Evolutionary conservation across 2,329 filamentous ascomycete genomes (phyloP).

Genomic region (Metarhizium album): DNA sequence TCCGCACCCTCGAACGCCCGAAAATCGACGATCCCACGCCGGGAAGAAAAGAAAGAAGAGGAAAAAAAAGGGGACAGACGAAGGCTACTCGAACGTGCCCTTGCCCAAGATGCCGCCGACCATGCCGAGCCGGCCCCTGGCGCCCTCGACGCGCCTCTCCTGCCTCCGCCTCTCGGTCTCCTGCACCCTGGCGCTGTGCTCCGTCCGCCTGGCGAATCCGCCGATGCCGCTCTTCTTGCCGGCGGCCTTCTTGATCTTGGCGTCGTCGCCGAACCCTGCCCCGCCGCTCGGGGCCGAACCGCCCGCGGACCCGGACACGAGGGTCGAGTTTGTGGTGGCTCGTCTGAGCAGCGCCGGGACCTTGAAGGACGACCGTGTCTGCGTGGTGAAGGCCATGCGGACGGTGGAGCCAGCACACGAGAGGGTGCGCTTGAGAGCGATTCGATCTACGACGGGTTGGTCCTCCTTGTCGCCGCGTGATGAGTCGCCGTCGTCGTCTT

Average conservation of each 20-base stretch:
- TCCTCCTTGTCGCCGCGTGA: slow-evolving; percentile 40
- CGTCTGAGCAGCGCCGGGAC: slow-evolving; percentile 62
- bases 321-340: slow-evolving; percentile 54
- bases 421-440: slow-evolving; percentile 52
- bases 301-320: slow-evolving; percentile 29
- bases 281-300: slow-evolving; percentile 16
- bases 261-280: slow-evolving; percentile 34
- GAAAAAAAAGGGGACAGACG: neutral
- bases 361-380: slow-evolving; percentile 43
- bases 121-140: slow-evolving; percentile 42
- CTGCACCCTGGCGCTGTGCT: slow-evolving; percentile 41
- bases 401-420: slow-evolving; percentile 25
- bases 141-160: slow-evolving; percentile 46
- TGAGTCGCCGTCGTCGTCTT: slow-evolving; percentile 12
- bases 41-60: neutral
- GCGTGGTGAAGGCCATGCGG: slow-evolving; percentile 47
- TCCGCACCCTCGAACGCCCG: no score
- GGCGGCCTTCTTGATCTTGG: slow-evolving; percentile 49
- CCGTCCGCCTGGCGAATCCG: slow-evolving; percentile 49
- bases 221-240: slow-evolving; percentile 51
- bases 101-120: slow-evolving; percentile 49
- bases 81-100: slow-evolving; percentile 29
- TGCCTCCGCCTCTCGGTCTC: slow-evolving; percentile 49
- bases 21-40: no score
- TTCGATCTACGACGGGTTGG: slow-evolving; percentile 58